These are phyloP conservation scores for Lentithecium fluviatile DNA, from an alignment of 495 filamentous ascomycete genomes.

Conservation along the genomic window DNA sequence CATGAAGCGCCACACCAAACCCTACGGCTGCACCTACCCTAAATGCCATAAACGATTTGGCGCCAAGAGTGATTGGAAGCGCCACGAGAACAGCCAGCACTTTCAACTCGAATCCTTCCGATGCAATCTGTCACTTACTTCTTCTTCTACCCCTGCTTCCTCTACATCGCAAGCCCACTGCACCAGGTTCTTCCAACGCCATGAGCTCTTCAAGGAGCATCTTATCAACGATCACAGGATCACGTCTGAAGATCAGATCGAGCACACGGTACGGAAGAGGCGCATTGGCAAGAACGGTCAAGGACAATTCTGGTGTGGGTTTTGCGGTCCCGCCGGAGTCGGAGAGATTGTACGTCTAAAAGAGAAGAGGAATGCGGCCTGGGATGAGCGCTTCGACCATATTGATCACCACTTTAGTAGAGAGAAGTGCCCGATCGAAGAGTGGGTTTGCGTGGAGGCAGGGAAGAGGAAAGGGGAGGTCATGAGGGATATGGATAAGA, in stretches of 20 bases:
- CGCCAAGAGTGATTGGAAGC: constrained; percentile 95
- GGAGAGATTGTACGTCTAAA: constrained; percentile 50
- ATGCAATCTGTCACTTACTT: constrained; percentile 48
- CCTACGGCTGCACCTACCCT: constrained; percentile 81
- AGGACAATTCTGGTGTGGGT: constrained; percentile 84
- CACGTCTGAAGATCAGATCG: too few species aligned
- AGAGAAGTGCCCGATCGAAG: constrained; percentile 49
- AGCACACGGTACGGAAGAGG: constrained; percentile 49
- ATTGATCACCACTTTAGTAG: constrained; percentile 76
- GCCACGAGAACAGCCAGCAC: constrained; percentile 89
- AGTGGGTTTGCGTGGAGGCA: constrained; percentile 48
- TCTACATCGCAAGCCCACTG: constrained; percentile 30
- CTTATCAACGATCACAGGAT: constrained; percentile 41
- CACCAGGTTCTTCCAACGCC: constrained; percentile 51
- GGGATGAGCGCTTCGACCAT: constrained; percentile 81
- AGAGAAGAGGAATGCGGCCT: constrained; percentile 56
- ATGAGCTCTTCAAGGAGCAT: constrained; percentile 59
- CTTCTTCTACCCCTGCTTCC: constrained; percentile 8
- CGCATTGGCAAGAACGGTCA: constrained; percentile 70
- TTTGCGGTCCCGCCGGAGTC: constrained; percentile 65
- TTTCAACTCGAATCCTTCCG: constrained; percentile 72
- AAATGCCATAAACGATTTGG: constrained; percentile 77
- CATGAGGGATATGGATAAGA: constrained; percentile 20
- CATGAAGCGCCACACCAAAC: constrained; percentile 78
- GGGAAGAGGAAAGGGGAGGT: constrained; percentile 38